Evolutionary conservation across 75 land plant species (phyloP).

Genomic region (Chamaecyparis obtusa): DNA sequence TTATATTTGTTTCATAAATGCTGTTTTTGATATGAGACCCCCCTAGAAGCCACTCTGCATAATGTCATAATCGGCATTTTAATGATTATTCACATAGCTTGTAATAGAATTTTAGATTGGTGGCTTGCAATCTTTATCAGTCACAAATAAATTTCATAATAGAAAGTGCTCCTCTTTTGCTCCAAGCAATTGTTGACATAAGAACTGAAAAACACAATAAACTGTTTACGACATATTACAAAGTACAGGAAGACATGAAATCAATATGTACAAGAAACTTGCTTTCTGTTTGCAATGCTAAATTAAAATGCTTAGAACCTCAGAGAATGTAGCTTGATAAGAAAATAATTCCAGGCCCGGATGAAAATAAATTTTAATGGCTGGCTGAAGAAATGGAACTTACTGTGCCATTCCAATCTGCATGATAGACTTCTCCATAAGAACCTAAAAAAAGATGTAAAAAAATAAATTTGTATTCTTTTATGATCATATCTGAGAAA

Average conservation of each 20-base stretch:
- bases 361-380: background rate
- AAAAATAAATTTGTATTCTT: background rate
- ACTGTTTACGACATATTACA: background rate
- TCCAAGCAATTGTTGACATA: background rate
- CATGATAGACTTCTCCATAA: constrained; percentile 90
- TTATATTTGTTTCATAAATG: background rate
- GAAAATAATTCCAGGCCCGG: background rate
- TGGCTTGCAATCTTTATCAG: background rate
- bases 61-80: background rate
- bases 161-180: background rate
- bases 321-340: background rate
- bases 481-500: background rate
- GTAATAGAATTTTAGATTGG: background rate
- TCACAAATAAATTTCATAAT: background rate
- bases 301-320: background rate
- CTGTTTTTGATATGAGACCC: background rate
- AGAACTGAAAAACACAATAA: background rate
- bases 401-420: constrained; percentile 94
- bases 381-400: constrained; percentile 19
- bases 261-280: background rate
- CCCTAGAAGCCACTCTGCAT: background rate
- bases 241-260: background rate
- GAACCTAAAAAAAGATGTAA: constrained; percentile 60
- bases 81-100: background rate
- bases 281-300: background rate